A percentile compares a stretch with the other conserved stretches of the same genome.
Evolutionary conservation across 495 filamentous ascomycete genomes (phyloP).

Genomic region (Penicillium cataractarum): DNA sequence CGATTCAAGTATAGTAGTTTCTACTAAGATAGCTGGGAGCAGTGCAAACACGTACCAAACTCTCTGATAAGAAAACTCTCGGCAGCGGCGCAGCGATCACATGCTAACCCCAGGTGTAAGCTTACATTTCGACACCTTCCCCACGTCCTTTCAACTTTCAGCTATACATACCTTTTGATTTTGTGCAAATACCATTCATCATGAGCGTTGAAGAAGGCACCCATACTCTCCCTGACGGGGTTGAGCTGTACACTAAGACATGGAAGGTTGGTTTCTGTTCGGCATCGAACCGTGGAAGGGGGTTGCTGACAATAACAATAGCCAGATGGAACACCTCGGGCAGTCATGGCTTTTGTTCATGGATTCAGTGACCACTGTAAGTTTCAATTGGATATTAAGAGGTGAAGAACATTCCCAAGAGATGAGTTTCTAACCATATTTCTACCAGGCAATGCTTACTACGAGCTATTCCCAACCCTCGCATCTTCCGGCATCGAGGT

Average conservation of each 20-base stretch:
- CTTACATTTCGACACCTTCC: neutral
- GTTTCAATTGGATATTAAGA: constrained; percentile 9
- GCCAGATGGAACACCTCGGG: constrained; percentile 57
- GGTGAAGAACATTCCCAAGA: neutral
- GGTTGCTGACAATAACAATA: constrained; percentile 23
- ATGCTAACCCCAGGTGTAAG: neutral
- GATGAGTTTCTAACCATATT: constrained; percentile 3
- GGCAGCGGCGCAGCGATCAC: neutral
- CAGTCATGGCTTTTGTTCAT: constrained; percentile 78
- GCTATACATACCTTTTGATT: neutral
- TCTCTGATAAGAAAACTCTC: neutral
- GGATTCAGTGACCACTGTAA: constrained; percentile 80
- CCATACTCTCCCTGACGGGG: constrained; percentile 51
- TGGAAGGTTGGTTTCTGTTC: constrained; percentile 67
- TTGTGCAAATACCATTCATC: neutral
- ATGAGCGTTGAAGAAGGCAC: constrained; percentile 39
- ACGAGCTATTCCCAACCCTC: constrained; percentile 67
- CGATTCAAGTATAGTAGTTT: neutral
- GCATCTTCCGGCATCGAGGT: constrained; percentile 73
- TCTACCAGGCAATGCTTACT: constrained; percentile 64
- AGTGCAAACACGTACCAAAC: neutral
- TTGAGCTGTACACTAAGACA: constrained; percentile 77
- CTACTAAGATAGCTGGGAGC: neutral
- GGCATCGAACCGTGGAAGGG: neutral
- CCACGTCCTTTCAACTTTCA: neutral